phyloP scores from a whole-genome alignment of 2,329 filamentous ascomycete genomes.

The Tolypocladium endophyticum region DNA sequence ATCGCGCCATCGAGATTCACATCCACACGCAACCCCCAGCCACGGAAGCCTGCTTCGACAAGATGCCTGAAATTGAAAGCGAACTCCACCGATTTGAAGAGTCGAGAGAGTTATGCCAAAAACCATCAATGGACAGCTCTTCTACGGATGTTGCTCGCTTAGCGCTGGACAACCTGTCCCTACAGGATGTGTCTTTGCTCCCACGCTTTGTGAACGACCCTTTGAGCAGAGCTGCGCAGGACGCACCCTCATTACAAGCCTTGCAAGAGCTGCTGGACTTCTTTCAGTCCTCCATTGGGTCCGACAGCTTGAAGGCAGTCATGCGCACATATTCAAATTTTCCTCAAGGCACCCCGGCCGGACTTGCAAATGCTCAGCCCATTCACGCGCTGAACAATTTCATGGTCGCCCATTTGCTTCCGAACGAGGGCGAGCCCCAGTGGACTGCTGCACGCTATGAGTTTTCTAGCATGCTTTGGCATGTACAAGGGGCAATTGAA shows the following conservation, averaged over 20 bases:
- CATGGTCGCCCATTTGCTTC: slow-evolving; percentile 35
- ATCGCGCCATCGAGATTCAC: slow-evolving; percentile 84
- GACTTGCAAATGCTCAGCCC: slow-evolving; percentile 33
- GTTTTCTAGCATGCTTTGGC: slow-evolving; percentile 32
- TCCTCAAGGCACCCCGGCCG: slow-evolving; percentile 11
- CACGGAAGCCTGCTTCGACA: slow-evolving; percentile 22
- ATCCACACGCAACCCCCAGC: slow-evolving; percentile 39
- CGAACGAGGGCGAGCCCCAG: slow-evolving; percentile 20
- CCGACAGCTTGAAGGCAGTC: slow-evolving; percentile 19
- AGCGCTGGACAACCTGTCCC: slow-evolving; percentile 36
- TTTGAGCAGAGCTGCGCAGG: slow-evolving; percentile 2
- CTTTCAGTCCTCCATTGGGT: slow-evolving; percentile 20
- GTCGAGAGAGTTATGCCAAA: slow-evolving; percentile 20
- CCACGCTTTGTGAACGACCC: slow-evolving; percentile 18
- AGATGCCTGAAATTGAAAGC: slow-evolving; percentile 37
- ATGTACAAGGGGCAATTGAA: slow-evolving; percentile 29
- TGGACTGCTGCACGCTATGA: slow-evolving; percentile 47
- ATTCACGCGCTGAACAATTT: slow-evolving; percentile 51
- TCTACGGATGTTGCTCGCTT: slow-evolving; percentile 18
- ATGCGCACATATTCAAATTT: slow-evolving; percentile 23
- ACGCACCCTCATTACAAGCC: slow-evolving; percentile 3
- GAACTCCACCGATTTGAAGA: slow-evolving; percentile 35
- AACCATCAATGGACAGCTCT: slow-evolving; percentile 10
- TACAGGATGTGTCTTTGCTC: slow-evolving; percentile 32
- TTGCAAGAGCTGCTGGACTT: slow-evolving; percentile 17